These are phyloP conservation scores for Babjeviella inositovora DNA, from an alignment of 805 yeast genomes.

Conservation along the genomic window DNA sequence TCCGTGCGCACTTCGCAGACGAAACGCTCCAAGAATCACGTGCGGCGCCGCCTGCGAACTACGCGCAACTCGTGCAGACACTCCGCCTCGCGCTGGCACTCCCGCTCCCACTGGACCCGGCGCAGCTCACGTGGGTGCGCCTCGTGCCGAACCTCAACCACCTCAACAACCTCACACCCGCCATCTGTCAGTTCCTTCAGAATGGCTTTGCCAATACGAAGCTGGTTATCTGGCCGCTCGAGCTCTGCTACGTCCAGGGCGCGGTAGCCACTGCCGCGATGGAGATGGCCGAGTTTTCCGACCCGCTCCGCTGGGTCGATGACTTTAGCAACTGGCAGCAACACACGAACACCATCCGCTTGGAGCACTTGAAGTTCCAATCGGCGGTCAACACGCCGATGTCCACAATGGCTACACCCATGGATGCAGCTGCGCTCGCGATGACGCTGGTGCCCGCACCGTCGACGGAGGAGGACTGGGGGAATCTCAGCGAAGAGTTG, in stretches of 20 bases:
- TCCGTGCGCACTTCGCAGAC: slow-evolving; percentile 24
- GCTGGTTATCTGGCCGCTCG: slow-evolving; percentile 59
- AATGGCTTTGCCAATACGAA: slow-evolving; percentile 35
- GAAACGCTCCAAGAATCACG: slow-evolving; percentile 15
- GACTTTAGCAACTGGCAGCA: slow-evolving; percentile 5
- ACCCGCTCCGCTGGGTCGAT: slow-evolving; percentile 10
- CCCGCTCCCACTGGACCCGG: slow-evolving; percentile 6
- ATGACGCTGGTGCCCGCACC: too few species aligned
- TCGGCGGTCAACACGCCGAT: slow-evolving; percentile 7
- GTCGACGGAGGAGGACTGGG: slow-evolving; percentile 7
- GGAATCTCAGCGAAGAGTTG: slow-evolving; percentile 12
- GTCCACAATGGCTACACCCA: slow-evolving; percentile 1
- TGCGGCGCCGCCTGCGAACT: slow-evolving; percentile 22
- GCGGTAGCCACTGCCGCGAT: too few species aligned
- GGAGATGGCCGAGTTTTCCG: slow-evolving; percentile 10
- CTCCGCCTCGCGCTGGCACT: slow-evolving; percentile 10
- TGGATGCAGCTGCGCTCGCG: too few species aligned
- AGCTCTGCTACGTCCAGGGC: slow-evolving; percentile 46
- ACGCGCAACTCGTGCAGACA: slow-evolving; percentile 15
- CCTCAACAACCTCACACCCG: slow-evolving; percentile 52
- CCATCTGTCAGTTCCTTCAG: slow-evolving; percentile 35
- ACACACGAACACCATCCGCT: too few species aligned
- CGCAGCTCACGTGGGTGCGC: slow-evolving; percentile 39
- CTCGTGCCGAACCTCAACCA: slow-evolving; percentile 54
- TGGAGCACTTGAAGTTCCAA: too few species aligned